phyloP scores from a whole-genome alignment of 2,329 filamentous ascomycete genomes.

The Calonectria leucothoes region DNA sequence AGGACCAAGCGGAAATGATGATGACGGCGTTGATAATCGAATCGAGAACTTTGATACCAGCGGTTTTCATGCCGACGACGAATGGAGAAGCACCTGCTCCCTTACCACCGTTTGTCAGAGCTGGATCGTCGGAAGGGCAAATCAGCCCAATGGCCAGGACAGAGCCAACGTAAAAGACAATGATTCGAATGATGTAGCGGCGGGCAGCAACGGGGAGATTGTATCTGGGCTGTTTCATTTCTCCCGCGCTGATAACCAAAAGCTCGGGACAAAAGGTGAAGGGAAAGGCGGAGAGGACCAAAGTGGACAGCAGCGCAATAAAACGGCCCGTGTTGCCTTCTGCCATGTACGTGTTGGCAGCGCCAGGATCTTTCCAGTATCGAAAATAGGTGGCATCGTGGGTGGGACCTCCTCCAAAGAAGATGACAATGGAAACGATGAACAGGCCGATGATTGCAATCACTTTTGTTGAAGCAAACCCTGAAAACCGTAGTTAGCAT shows the following conservation, averaged over 20 bases:
- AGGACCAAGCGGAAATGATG: conserved; percentile 67
- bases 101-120: background rate
- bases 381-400: conserved; percentile 75
- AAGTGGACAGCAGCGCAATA: background rate
- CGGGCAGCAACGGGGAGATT: conserved; percentile 77
- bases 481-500: background rate
- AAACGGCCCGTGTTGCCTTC: conserved; percentile 73
- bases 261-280: conserved; percentile 73
- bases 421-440: background rate
- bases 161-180: conserved; percentile 76
- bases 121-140: background rate
- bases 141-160: conserved; percentile 72
- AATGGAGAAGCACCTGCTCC: conserved; percentile 56
- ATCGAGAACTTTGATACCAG: conserved; percentile 55
- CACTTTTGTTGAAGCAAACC: background rate
- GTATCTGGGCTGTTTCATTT: conserved; percentile 72
- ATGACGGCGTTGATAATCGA: conserved; percentile 65
- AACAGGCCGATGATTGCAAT: background rate
- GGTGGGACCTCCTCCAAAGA: conserved; percentile 73
- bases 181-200: conserved; percentile 77
- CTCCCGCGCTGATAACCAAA: conserved; percentile 70
- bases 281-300: conserved; percentile 72
- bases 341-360: conserved; percentile 71
- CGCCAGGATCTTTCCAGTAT: conserved; percentile 71
- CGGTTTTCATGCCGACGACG: conserved; percentile 60